These are phyloP conservation scores for Entomortierella parvispora DNA, from an alignment of 192 early-diverging fungal species.

Conservation along the genomic window DNA sequence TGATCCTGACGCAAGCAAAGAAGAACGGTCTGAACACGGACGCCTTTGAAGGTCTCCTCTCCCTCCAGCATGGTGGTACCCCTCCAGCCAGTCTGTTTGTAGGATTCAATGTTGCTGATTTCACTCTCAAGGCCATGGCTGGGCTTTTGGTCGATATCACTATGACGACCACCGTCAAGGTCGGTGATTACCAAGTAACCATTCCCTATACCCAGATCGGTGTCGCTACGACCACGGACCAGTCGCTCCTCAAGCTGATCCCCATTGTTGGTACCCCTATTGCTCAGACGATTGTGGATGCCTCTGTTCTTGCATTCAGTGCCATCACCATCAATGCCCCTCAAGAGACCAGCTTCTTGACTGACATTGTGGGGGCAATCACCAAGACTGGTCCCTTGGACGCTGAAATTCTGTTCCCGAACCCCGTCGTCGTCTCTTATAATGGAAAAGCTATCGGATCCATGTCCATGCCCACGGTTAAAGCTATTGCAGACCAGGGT, in stretches of 20 bases:
- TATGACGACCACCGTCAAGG: slow-evolving; percentile 36
- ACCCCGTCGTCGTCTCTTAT: slow-evolving; percentile 50
- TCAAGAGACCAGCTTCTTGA: slow-evolving; percentile 36
- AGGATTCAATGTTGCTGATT: slow-evolving; percentile 51
- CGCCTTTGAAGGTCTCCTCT: slow-evolving; percentile 53
- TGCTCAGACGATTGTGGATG: slow-evolving; percentile 53
- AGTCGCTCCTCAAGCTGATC: slow-evolving; percentile 49
- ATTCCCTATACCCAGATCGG: slow-evolving; percentile 49
- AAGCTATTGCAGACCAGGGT: slow-evolving; percentile 43
- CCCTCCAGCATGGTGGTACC: slow-evolving; percentile 21
- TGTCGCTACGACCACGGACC: slow-evolving; percentile 51
- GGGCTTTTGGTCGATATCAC: slow-evolving; percentile 53
- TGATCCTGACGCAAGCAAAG: slow-evolving; percentile 50
- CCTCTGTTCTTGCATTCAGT: slow-evolving; percentile 38
- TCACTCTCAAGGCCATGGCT: slow-evolving; percentile 48
- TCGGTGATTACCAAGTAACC: slow-evolving; percentile 54
- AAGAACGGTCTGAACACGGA: slow-evolving; percentile 41
- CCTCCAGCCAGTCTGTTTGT: slow-evolving; percentile 37
- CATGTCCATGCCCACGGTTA: slow-evolving; percentile 47
- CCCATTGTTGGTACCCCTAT: slow-evolving; percentile 60
- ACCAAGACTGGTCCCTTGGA: slow-evolving; percentile 58
- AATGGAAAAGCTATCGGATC: slow-evolving; percentile 48
- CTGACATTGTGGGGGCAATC: slow-evolving; percentile 55
- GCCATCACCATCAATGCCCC: slow-evolving; percentile 43
- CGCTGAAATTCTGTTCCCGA: slow-evolving; percentile 57